Conservation (phyloP, 805 yeast genomes). For the Cyberlindnera mississippiensis region DNA sequence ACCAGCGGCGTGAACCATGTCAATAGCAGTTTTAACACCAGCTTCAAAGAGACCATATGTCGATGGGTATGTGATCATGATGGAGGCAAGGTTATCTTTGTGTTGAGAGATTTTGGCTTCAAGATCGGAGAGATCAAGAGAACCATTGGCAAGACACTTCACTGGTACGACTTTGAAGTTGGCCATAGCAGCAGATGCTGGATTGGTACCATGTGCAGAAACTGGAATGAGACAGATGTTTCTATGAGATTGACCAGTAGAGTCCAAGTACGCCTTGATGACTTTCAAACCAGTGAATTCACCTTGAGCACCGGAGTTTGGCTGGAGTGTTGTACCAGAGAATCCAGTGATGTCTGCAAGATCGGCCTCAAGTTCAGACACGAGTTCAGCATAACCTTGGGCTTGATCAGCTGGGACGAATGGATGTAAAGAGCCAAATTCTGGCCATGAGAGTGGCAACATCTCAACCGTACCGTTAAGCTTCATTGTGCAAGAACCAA, state of each 20-base stretch:
- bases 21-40: slow-evolving; percentile 78
- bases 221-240: slow-evolving; percentile 93
- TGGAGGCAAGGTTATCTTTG: slow-evolving; percentile 71
- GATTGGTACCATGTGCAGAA: slow-evolving; percentile 97
- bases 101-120: slow-evolving; percentile 67
- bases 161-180: slow-evolving; percentile 92
- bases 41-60: slow-evolving; percentile 97
- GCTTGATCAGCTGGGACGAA: slow-evolving; percentile 90
- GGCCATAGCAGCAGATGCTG: slow-evolving; percentile 97
- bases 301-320: slow-evolving; percentile 98
- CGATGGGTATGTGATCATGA: slow-evolving; percentile 97
- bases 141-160: slow-evolving; percentile 81
- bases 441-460: slow-evolving; percentile 94
- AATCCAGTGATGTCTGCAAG: slow-evolving; percentile 91
- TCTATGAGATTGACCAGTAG: slow-evolving; percentile 67
- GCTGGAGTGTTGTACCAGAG: slow-evolving; percentile 86
- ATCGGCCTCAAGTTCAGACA: slow-evolving; percentile 75
- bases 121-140: slow-evolving; percentile 77
- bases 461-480: slow-evolving; percentile 92
- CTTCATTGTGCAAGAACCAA: slow-evolving; percentile 98
- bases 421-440: slow-evolving; percentile 84
- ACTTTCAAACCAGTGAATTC: slow-evolving; percentile 93
- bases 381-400: slow-evolving; percentile 75
- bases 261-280: slow-evolving; percentile 69
- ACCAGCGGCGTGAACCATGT: slow-evolving; percentile 78